Conservation (phyloP, 164 flowering plant species). For the Vitis vinifera region ASM3070453v1 NC_081815.1:2146001-2146500, state of each 20-base stretch:
- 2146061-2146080: neutral
- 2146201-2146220: constrained; percentile 50
- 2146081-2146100: neutral
- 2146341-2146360: constrained; percentile 33
- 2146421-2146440: constrained; percentile 65
- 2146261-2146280: constrained; percentile 49
- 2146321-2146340: constrained; percentile 29
- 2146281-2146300: constrained; percentile 46
- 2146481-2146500: neutral
- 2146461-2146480: constrained; percentile 1
- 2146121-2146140: neutral
- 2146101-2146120: neutral
- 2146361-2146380: constrained; percentile 47
- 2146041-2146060: neutral
- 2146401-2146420: constrained; percentile 46
- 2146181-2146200: constrained; percentile 45
- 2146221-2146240: constrained; percentile 53
- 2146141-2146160: constrained; percentile 60
- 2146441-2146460: constrained; percentile 54
- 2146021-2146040: no score
- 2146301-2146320: constrained; percentile 42
- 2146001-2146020: no score
- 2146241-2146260: constrained; percentile 60
- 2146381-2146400: constrained; percentile 39
- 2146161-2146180: constrained; percentile 54